Conservation (phyloP, 257 asterid genomes). For the Penstemon davidsonii region DNA sequence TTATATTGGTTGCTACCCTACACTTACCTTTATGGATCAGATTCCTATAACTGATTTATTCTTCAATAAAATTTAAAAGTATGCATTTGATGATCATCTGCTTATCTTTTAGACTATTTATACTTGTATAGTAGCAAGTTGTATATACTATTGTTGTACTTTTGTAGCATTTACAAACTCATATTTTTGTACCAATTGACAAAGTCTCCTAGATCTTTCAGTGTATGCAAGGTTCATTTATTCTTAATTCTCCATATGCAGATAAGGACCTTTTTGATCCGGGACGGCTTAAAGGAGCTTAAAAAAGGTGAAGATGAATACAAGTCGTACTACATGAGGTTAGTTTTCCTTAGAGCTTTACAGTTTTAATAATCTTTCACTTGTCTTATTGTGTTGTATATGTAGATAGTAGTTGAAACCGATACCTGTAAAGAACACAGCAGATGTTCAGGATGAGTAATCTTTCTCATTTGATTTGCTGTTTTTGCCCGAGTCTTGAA, state of each 20-base stretch:
- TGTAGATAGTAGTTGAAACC: background rate
- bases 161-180: no score
- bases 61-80: no score
- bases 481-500: conserved; percentile 10
- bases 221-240: conserved; percentile 8
- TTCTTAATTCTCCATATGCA: conserved; percentile 39
- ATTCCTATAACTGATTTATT: no score
- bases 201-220: conserved; percentile 8
- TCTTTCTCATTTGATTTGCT: conserved; percentile 7
- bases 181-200: background rate
- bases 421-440: background rate
- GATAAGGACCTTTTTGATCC: conserved; percentile 85
- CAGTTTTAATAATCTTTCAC: background rate
- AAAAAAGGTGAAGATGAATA: conserved; percentile 91
- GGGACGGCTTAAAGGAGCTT: conserved; percentile 84
- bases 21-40: no score
- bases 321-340: conserved; percentile 89
- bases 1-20: no score
- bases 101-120: no score
- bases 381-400: background rate
- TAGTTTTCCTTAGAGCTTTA: conserved; percentile 26
- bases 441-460: conserved; percentile 15
- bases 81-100: no score
- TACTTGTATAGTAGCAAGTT: no score
- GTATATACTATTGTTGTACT: no score